Evolutionary conservation across 169 alveolate species (phyloP), one percentile per base, ranked within the genome.

Genomic region (Plasmodium sp.): DNA sequence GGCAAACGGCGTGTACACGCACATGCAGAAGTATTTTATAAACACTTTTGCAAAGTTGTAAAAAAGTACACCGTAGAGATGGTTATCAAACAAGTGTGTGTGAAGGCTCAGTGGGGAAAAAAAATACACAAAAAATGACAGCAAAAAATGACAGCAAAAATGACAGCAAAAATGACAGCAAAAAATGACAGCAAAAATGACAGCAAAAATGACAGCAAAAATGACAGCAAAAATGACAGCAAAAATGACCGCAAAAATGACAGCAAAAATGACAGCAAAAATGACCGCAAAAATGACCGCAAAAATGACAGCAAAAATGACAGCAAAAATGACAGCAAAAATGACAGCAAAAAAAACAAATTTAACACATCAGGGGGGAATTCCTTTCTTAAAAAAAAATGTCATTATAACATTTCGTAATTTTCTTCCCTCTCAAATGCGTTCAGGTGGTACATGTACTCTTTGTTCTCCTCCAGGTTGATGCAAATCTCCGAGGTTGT

Each of bases 381-480:
- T 85, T 62, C 36, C 45, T 80, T 71, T 41, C 31, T 33, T 77
- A 41, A 41, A n/a, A 18, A 51, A 84, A 84, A 33, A 74, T 16
- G 9, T n/a, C n/a, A 36, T 51, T 84, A 84, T 12, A 90, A 27
- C 72, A 80, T 90, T 80, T 90, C 84, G 72, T 62, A 90, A 67
- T 90, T 80, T 80, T 48, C 94, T 58, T 88, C 94, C 84, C 91
- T 56, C 73, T 90, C 94, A 81, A 90, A 90, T 31, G 80, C 92
- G 48, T 58, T 92, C 14, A 92, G 83, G 6, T 83, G 92, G 45
- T 92, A 92, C 27, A 92, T 31, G 18, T 54, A 82, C n/a, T 92
- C 95, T 41, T 83, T 81, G 31, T 92, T 92, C 34, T 92, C 95
- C 31, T 92, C 95, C 22, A 92, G 31, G 27, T 92, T 92, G 3